Base-by-base conservation (phyloP, 2,329 filamentous ascomycete species). In the Aspergillus spinulosporus region DNA sequence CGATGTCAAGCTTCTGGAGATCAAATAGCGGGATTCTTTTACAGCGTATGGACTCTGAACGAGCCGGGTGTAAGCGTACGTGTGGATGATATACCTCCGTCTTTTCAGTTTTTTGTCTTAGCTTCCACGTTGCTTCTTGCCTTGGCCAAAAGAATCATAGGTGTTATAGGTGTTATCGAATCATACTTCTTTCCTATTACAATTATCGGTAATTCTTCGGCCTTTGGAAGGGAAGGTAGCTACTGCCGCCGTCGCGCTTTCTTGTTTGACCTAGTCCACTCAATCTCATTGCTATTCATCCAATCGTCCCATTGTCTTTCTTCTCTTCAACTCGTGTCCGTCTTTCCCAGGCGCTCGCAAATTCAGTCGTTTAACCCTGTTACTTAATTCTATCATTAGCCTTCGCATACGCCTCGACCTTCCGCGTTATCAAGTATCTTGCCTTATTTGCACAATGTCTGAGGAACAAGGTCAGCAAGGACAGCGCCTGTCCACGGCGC, bases 1-100 rank as follows among this genome's bases (percentile, higher is more conserved):
- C 75, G 95, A 99, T 74, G 83, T 94, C 68, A 94, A 93, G 83
- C 81, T 92, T 53, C 79, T 93, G 53, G 87, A 89, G 76, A 90
- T 92, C 77, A 92, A 92, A 82, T 92, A 87, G 81, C 76, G 56
- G 42, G 29, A 50, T 58, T 15, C 6, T 43, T 4, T n/a, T 2
- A 36, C 21, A 21, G 43, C 6, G 39, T 21, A 29, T 39, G 21
- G 29, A 28, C 14, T 29, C 26, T 14, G 15, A 3, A 9, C n/a
- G n/a, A 9, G 31, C 11, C 15, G 26, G 39, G 36, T 44, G 26
- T 36, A 42, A 42, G 14, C 43, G 52, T 47, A 47, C 42, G 29
- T 44, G 36, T 40, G 47, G 21, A 49, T 48, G 26, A 14, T 37
- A 45, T 49, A 26, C 42, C 15, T 42, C 39, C 21, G 45, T 49